Percentiles rank a stretch among this genome's conserved stretches.
Evolutionary conservation across 2,329 filamentous ascomycete species (phyloP).

Genomic region (Aureobasidium sp.): DNA sequence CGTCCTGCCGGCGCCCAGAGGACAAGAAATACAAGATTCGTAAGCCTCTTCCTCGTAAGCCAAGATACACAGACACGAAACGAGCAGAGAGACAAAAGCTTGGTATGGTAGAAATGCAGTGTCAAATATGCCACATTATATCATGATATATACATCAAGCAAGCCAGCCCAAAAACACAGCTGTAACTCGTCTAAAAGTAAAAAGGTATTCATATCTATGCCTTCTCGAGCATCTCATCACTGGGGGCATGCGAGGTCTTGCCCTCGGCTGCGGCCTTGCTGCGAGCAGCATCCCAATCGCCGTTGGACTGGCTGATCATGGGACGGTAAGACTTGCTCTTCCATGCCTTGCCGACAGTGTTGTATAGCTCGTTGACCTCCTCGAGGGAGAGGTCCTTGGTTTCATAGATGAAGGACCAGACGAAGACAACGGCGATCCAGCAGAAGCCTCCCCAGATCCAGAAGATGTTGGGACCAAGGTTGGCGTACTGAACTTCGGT

Average conservation of each 20-base stretch:
- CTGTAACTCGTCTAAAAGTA: not conserved
- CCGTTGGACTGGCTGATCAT: slow-evolving; percentile 19
- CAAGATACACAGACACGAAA: not conserved
- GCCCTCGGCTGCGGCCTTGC: not conserved
- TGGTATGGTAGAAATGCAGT: not conserved
- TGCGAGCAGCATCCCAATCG: slow-evolving; percentile 1
- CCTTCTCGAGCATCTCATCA: slow-evolving; percentile 13
- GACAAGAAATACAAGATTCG: no score
- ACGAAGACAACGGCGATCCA: slow-evolving; percentile 57
- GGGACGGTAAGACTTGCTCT: slow-evolving; percentile 60
- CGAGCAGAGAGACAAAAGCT: not conserved
- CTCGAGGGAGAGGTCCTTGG: slow-evolving; percentile 67
- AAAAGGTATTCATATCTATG: not conserved
- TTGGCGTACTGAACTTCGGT: slow-evolving; percentile 62
- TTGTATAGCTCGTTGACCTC: slow-evolving; percentile 77
- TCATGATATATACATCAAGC: not conserved
- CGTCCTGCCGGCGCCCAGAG: no score
- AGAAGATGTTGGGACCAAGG: slow-evolving; percentile 38
- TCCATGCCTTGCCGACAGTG: slow-evolving; percentile 62
- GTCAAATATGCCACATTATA: not conserved
- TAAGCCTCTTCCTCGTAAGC: not conserved
- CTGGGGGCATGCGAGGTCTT: not conserved
- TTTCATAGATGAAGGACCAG: slow-evolving; percentile 69
- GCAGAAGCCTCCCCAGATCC: slow-evolving; percentile 34
- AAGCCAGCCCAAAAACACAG: not conserved